A percentile compares a stretch with the other conserved stretches of the same genome.
Conservation (phyloP, 108 stramenopile species). For the Epipyxis sp. region DNA sequence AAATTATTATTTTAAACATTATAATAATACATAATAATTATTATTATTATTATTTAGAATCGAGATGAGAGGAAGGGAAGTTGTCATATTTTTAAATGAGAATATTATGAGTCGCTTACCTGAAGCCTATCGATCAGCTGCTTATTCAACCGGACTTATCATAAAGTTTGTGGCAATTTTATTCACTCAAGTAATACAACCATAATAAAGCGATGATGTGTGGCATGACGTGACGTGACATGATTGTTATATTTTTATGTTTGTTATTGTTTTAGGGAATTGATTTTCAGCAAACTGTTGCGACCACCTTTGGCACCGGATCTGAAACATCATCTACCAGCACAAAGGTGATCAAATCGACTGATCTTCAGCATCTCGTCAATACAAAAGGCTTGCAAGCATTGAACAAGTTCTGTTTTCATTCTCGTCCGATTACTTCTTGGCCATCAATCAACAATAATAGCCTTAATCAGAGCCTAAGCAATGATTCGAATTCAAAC, state of each 20-base stretch:
- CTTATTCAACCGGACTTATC: not conserved
- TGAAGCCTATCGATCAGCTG: not conserved
- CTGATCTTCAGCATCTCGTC: conserved; percentile 20
- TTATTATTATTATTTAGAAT: too few species aligned
- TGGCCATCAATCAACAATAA: too few species aligned
- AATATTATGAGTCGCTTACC: not conserved
- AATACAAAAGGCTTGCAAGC: not conserved
- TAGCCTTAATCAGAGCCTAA: too few species aligned
- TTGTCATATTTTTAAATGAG: not conserved
- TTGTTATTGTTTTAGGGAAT: conserved; percentile 53
- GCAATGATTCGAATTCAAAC: too few species aligned
- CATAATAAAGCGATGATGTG: too few species aligned
- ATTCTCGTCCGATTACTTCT: conserved; percentile 5
- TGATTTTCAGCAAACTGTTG: conserved; percentile 54
- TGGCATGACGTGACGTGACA: too few species aligned
- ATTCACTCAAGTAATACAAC: not conserved
- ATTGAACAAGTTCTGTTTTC: conserved; percentile 18
- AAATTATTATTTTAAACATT: too few species aligned
- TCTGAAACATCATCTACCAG: too few species aligned
- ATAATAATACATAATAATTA: too few species aligned
- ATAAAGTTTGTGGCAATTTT: not conserved
- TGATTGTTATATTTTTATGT: conserved; percentile 4
- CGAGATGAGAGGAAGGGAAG: too few species aligned
- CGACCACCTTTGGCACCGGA: conserved; percentile 29
- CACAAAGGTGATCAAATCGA: too few species aligned